Evolutionary conservation across 2,329 filamentous ascomycete species (phyloP).

Genomic region (Ascocoryne sarcoides): DNA sequence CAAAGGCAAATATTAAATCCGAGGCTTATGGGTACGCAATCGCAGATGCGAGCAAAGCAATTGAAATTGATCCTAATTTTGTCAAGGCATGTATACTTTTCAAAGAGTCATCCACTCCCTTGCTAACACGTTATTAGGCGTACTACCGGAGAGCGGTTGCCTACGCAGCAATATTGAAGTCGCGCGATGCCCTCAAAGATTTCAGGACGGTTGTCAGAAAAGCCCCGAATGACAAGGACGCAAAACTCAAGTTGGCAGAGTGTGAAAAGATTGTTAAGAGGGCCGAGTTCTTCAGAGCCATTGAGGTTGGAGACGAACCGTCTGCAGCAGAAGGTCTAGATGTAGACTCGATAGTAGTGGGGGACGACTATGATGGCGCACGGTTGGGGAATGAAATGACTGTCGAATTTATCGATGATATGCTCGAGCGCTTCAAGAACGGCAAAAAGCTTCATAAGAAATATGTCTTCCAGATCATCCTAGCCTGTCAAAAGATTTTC

Average conservation of each 20-base stretch:
- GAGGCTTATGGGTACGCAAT: constrained; percentile 93
- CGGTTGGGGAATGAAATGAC: constrained; percentile 78
- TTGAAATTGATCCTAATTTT: constrained; percentile 80
- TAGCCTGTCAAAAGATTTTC: constrained; percentile 81
- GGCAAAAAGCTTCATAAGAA: constrained; percentile 94
- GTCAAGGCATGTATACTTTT: constrained; percentile 59
- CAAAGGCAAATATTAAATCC: constrained; percentile 83
- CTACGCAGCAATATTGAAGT: constrained; percentile 81
- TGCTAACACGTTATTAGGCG: constrained; percentile 45
- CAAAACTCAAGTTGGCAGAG: constrained; percentile 81
- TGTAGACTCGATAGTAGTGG: constrained; percentile 74
- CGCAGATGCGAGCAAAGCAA: constrained; percentile 79
- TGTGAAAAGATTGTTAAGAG: constrained; percentile 93
- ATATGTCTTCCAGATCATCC: constrained; percentile 94
- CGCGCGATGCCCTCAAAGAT: constrained; percentile 81
- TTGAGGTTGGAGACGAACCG: constrained; percentile 85
- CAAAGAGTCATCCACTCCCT: background rate
- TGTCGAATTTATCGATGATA: constrained; percentile 92
- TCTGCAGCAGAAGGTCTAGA: constrained; percentile 88
- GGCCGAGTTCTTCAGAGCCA: constrained; percentile 87
- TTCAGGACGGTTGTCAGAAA: constrained; percentile 86
- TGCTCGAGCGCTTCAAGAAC: constrained; percentile 90
- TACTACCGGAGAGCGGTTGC: constrained; percentile 91
- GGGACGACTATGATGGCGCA: constrained; percentile 77
- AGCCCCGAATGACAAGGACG: constrained; percentile 81